phyloP scores from a whole-genome alignment of 2,329 filamentous ascomycete genomes.

The Fusarium buxicola region DNA sequence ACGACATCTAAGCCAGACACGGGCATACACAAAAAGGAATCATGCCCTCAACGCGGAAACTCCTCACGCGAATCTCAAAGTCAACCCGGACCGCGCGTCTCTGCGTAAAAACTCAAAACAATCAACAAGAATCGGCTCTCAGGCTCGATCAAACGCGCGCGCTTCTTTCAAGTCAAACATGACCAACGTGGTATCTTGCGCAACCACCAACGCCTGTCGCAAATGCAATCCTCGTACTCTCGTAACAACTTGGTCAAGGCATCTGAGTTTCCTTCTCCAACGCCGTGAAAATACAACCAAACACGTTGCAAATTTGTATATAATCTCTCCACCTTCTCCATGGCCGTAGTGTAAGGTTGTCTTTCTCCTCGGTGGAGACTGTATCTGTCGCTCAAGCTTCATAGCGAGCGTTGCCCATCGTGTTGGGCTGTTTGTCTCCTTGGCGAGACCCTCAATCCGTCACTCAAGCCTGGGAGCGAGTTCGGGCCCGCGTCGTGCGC shows the following conservation, averaged over 20 bases:
- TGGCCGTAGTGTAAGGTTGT: background rate
- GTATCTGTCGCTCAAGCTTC: background rate
- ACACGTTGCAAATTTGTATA: background rate
- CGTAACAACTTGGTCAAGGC: constrained; percentile 25
- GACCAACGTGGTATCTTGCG: constrained; percentile 36
- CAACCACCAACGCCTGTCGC: constrained; percentile 37
- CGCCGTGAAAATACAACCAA: constrained; percentile 27
- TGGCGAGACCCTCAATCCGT: background rate
- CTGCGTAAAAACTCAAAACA: constrained; percentile 1
- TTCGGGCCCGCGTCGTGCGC: constrained; percentile 48
- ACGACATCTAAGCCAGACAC: constrained; percentile 21
- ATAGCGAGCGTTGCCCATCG: too few relatives aligned
- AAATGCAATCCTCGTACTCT: constrained; percentile 28
- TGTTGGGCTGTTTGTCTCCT: constrained; percentile 7
- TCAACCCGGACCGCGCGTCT: too few relatives aligned
- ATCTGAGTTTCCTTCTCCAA: constrained; percentile 14
- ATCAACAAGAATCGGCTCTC: constrained; percentile 8
- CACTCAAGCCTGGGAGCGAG: constrained; percentile 41
- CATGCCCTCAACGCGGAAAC: background rate
- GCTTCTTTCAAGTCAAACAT: constrained; percentile 12
- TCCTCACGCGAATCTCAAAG: too few relatives aligned
- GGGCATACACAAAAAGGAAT: constrained; percentile 30
- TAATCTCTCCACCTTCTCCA: background rate
- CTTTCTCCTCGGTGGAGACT: background rate
- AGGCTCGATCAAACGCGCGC: background rate